phyloP scores from a whole-genome alignment of 371 early-diverging fungal species.

The Mucor racemosus region DNA sequence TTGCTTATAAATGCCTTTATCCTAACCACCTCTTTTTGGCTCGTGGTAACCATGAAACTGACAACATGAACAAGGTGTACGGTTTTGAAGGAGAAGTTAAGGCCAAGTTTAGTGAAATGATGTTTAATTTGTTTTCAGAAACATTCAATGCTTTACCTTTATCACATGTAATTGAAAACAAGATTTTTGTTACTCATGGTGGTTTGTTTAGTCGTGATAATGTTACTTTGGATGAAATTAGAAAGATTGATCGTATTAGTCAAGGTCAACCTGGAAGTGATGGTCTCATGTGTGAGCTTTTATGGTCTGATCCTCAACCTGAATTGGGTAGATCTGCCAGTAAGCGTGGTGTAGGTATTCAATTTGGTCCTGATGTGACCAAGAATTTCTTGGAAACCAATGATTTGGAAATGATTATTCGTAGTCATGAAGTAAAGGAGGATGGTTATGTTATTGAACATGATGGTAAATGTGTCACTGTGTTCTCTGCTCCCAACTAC shows the following conservation, averaged over 20 bases:
- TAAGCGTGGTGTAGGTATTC: slow-evolving; percentile 93
- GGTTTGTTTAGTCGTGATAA: slow-evolving; percentile 93
- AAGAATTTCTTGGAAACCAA: slow-evolving; percentile 88
- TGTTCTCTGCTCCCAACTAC: slow-evolving; percentile 98
- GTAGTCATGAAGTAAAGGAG: slow-evolving; percentile 97
- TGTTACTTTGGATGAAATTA: slow-evolving; percentile 91
- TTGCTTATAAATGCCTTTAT: slow-evolving; percentile 91
- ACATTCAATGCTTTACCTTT: slow-evolving; percentile 95
- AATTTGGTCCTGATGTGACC: slow-evolving; percentile 98
- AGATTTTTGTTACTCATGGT: slow-evolving; percentile 98
- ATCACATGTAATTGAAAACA: slow-evolving; percentile 88
- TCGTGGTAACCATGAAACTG: slow-evolving; percentile 99
- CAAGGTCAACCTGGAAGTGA: slow-evolving; percentile 77
- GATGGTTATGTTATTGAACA: slow-evolving; percentile 95
- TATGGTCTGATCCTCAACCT: slow-evolving; percentile 95
- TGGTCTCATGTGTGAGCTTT: slow-evolving; percentile 88
- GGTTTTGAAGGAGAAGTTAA: slow-evolving; percentile 98
- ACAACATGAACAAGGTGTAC: slow-evolving; percentile 98
- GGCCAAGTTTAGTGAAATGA: slow-evolving; percentile 87
- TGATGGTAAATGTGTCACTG: slow-evolving; percentile 93
- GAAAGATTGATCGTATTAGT: slow-evolving; percentile 85
- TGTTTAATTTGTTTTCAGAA: slow-evolving; percentile 94
- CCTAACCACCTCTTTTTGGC: slow-evolving; percentile 87
- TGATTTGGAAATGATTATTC: slow-evolving; percentile 87
- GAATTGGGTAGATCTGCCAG: slow-evolving; percentile 79